A percentile compares a stretch with the other conserved stretches of the same genome.
These are phyloP conservation scores for Mortierella sp. DNA, from an alignment of 371 early-diverging fungal genomes.

Conservation along the genomic window DNA sequence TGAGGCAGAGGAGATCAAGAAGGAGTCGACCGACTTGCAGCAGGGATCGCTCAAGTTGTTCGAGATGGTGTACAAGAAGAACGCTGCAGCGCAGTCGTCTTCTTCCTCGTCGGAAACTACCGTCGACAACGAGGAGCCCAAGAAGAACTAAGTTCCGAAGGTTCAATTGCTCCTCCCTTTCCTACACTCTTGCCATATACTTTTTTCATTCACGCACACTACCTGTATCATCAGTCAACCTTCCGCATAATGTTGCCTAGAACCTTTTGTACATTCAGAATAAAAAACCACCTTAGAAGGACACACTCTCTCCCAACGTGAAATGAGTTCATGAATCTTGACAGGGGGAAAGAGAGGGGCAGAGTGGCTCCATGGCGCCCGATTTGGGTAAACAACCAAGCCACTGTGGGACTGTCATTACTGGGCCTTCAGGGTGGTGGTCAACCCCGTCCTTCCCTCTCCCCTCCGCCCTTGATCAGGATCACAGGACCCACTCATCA, in stretches of 20 bases:
- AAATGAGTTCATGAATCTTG: not conserved
- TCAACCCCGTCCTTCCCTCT: too few species aligned
- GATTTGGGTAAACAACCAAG: too few species aligned
- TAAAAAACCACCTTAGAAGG: too few species aligned
- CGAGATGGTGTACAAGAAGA: constrained; percentile 96
- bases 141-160: constrained; percentile 53
- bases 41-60: constrained; percentile 92
- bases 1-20: constrained; percentile 77
- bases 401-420: too few species aligned
- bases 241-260: constrained; percentile 14
- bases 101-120: constrained; percentile 56
- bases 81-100: constrained; percentile 43
- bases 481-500: not conserved
- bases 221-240: constrained; percentile 32
- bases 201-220: constrained; percentile 6
- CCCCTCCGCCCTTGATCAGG: too few species aligned
- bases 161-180: constrained; percentile 46
- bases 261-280: constrained; percentile 2
- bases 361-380: too few species aligned
- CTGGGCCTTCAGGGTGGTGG: not conserved
- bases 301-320: constrained; percentile 6
- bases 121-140: constrained; percentile 53
- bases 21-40: constrained; percentile 86
- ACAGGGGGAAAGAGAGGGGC: too few species aligned
- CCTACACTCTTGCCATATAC: constrained; percentile 3